Base-by-base conservation (phyloP, 768 basidiomycete species). In the Mycena vitilis region DNA sequence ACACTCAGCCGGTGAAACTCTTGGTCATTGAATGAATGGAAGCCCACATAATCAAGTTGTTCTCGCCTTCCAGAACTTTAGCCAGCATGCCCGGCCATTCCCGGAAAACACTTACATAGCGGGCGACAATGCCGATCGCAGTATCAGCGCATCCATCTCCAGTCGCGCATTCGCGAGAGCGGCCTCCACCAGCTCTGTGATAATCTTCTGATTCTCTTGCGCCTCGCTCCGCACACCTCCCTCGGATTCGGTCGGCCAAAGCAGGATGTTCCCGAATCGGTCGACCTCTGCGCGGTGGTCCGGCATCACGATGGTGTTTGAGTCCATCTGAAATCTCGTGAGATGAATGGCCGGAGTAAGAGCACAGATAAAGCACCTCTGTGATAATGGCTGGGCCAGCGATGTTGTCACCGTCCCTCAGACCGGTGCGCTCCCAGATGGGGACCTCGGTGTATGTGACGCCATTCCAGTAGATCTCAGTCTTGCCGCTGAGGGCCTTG, bases 71-170 rank as follows among this genome's bases (percentile, higher is more conserved):
- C 42, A 25, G 38, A 25, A 59, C 37, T 23, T 60, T 40, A 65
- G 49, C 37, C n/a, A 40, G 18, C 49, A 13, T 30, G 12, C 54
- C n/a, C 20, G 36, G 5, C 12, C 20, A 15, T 9, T 2, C 11
- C 4, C 40, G 40, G 37, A 42, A 42, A 30, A 2, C 36, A 52
- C 61, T 56, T 18, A 71, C 70, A 76, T 76, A 3, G 75, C 75
- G 16, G 75, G 75, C 30, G 74, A 75, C 66, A 76, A 71, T 5
- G 75, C 75, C 12, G 73, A 65, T 52, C 76, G 60, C 60, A 75
- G 66, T 54, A 78, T 78, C 40, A 78, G 57, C 5, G 71, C 71
- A 67, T 78, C 77, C 77, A 78, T 78, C 66, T 78, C 77, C 7
- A 71, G 69, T 55, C 77, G 60, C 30, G 73, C 69, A 37, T 76